Base-by-base conservation (phyloP, 1,284 basidiomycete species). In the Rhodotorula sp. region DNA sequence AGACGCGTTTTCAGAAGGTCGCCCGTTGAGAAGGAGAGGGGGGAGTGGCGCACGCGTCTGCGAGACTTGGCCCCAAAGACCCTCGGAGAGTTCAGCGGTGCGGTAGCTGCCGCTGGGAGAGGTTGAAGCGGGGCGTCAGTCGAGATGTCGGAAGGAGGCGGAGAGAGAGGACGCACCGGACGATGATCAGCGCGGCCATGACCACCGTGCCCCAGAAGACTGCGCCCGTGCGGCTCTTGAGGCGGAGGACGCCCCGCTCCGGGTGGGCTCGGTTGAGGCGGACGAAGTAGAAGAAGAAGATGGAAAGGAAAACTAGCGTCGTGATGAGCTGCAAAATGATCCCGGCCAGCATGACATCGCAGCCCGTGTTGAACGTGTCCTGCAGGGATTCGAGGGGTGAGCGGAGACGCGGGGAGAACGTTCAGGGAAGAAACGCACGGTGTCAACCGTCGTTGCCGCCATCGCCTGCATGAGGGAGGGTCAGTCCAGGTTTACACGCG, bases 31-130 rank as follows among this genome's bases (percentile, higher is more conserved):
- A 3, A 19, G 2, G 22, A 22, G 22, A 15, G 29, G 17, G n/a
- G 25, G 29, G 21, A 48, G 29, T 8, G 17, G 37, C 39, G 59
- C 10, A 61, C 59, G 44, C 1, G 32, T 50, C 3, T 32, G 48
- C 1, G 46, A 48, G 34, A 51, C 2, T 5, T 27, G 6, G 48
- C 60, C 46, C n/a, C n/a, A 51, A 0, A 61, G 44, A 1, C 59
- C 59, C 9, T 48, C 59, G 44, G 41, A 10, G 3, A 61, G 44
- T 32, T 61, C 59, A 1, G 46, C 59, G 4, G 59, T 61, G 41
- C 59, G 59, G 44, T 48, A 61, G 32, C 39, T 5, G 27, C 57
- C 57, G 21, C 57, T 57, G 56, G 15, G n/a, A n/a, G n/a, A n/a
- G n/a, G n/a, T n/a, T n/a, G 27, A 5, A 27, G 56, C 9, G 36